Percentiles rank a stretch among this genome's conserved stretches.
Evolutionary conservation across 108 stramenopile species (phyloP).

Genomic region (Chaetoceros muelleri): DNA sequence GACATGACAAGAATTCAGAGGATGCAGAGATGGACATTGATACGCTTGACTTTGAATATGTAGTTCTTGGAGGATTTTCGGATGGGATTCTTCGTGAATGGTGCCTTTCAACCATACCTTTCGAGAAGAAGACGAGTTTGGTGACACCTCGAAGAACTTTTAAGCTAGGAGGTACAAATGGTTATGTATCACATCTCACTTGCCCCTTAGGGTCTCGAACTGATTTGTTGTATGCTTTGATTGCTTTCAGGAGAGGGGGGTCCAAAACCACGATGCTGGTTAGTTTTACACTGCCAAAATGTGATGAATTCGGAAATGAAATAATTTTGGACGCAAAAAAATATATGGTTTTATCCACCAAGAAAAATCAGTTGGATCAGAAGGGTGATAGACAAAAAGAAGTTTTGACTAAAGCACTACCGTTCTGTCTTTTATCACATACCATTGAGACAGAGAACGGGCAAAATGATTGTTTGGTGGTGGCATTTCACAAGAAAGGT

Average conservation of each 20-base stretch:
- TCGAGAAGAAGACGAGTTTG: neutral
- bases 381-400: neutral
- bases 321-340: neutral
- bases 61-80: neutral
- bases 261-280: neutral
- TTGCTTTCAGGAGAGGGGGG: neutral
- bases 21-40: neutral
- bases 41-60: neutral
- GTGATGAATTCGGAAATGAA: neutral
- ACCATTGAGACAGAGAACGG: neutral
- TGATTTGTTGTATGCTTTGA: neutral
- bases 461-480: constrained; percentile 10
- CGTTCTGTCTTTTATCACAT: constrained; percentile 16
- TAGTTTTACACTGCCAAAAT: neutral
- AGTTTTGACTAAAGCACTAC: neutral
- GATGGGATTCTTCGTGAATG: neutral
- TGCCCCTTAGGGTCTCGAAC: neutral
- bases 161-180: neutral
- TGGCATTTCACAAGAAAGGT: constrained; percentile 11
- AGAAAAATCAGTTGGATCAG: neutral
- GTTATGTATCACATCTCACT: neutral
- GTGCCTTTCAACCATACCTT: neutral
- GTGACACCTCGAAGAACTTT: neutral
- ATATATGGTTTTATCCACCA: neutral
- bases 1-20: neutral